Percentiles rank a stretch among this genome's conserved stretches.
Conservation (phyloP, 805 yeast genomes). For the Barnettozyma wickerhamii region DNA sequence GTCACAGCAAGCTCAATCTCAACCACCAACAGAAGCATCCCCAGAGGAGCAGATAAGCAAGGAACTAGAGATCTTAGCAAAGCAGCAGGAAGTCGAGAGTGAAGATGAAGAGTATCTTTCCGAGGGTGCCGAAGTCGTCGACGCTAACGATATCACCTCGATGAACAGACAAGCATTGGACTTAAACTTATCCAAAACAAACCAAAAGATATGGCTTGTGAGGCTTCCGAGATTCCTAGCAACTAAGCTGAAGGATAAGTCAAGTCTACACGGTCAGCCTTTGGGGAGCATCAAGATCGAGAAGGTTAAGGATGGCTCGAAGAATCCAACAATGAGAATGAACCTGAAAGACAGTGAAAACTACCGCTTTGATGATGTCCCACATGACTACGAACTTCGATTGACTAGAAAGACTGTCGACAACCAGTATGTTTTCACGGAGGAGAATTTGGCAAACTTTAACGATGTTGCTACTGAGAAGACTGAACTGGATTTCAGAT, state of each 20-base stretch:
- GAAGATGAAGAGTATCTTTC: conserved; percentile 38
- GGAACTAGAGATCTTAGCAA: conserved; percentile 16
- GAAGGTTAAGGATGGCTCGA: conserved; percentile 13
- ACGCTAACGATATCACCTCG: conserved; percentile 40
- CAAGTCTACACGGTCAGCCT: conserved; percentile 62
- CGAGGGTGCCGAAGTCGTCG: conserved; percentile 40
- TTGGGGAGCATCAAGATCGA: conserved; percentile 68
- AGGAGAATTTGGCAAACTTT: conserved; percentile 67
- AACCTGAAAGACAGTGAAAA: conserved; percentile 44
- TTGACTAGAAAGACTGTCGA: conserved; percentile 75
- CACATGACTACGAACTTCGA: conserved; percentile 78
- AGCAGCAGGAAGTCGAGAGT: conserved; percentile 25
- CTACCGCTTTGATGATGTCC: conserved; percentile 43
- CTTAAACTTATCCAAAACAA: conserved; percentile 57
- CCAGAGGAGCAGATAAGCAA: conserved; percentile 4
- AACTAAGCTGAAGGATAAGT: conserved; percentile 69
- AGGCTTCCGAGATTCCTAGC: conserved; percentile 85
- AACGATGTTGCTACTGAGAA: conserved; percentile 30
- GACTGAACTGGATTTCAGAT: conserved; percentile 25
- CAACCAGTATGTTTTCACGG: conserved; percentile 85
- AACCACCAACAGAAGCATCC: conserved; percentile 5
- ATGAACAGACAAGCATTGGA: conserved; percentile 65
- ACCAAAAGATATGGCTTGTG: conserved; percentile 86
- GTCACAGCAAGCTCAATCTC: background rate
- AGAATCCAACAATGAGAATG: conserved; percentile 44